Conservation (phyloP, 2,329 filamentous ascomycete species). For the Aureobasidium sp. region DNA sequence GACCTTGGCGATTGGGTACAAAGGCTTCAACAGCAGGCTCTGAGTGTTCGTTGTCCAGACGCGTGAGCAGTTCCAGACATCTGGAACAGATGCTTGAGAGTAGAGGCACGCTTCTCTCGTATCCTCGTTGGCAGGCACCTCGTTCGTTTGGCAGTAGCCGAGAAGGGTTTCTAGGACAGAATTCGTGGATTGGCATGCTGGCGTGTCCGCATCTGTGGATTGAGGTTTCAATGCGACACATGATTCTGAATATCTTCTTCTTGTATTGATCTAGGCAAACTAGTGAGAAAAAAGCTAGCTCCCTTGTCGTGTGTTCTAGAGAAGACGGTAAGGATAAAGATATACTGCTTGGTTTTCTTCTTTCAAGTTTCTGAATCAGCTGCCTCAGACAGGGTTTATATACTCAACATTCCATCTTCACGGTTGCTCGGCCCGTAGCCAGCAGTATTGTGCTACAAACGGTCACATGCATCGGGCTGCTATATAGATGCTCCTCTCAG, state of each 20-base stretch:
- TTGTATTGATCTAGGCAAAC: too few relatives aligned
- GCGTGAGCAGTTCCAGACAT: neutral
- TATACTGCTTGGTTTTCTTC: neutral
- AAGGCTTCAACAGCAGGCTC: neutral
- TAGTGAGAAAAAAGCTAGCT: too few relatives aligned
- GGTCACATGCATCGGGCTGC: neutral
- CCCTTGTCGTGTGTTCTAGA: neutral
- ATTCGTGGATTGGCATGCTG: slow-evolving; percentile 10
- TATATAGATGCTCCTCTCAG: neutral
- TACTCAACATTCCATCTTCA: neutral
- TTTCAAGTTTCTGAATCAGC: neutral
- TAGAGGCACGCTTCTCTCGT: neutral
- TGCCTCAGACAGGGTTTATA: neutral
- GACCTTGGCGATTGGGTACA: neutral
- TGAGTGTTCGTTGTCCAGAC: neutral
- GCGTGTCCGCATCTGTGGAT: slow-evolving; percentile 7
- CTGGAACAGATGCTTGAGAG: neutral
- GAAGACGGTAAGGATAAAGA: too few relatives aligned
- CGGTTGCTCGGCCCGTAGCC: neutral
- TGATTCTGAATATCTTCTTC: neutral
- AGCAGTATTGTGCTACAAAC: neutral
- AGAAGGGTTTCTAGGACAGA: slow-evolving; percentile 1
- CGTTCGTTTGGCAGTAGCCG: neutral
- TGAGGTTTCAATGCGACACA: slow-evolving; percentile 10
- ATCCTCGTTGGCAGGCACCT: neutral